A percentile compares a stretch with the other conserved stretches of the same genome.
phyloP scores from a whole-genome alignment of 1,139 yeast genomes.

The Candida sanyaensis region DNA sequence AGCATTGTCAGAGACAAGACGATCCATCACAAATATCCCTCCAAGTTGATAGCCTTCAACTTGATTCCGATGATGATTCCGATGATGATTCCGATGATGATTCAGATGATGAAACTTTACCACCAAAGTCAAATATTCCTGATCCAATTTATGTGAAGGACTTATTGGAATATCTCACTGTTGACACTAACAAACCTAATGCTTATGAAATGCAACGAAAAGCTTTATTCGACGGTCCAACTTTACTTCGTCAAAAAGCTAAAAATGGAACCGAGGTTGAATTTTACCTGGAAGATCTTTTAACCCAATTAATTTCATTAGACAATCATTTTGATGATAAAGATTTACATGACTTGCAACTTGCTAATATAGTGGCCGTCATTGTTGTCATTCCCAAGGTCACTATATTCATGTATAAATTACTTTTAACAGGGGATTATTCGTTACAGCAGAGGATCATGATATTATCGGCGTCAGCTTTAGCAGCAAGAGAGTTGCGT shows the following conservation, averaged over 20 bases:
- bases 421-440: slow-evolving; percentile 61
- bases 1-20: slow-evolving; percentile 10
- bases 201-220: slow-evolving; percentile 53
- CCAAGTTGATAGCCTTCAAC: slow-evolving; percentile 2
- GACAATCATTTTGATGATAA: slow-evolving; percentile 50
- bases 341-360: slow-evolving; percentile 51
- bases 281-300: slow-evolving; percentile 48
- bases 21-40: neutral
- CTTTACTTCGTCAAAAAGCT: slow-evolving; percentile 55
- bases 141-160: slow-evolving; percentile 66
- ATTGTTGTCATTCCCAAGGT: slow-evolving; percentile 48
- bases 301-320: slow-evolving; percentile 48
- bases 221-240: slow-evolving; percentile 57
- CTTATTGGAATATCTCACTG: slow-evolving; percentile 52
- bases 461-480: slow-evolving; percentile 54
- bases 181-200: slow-evolving; percentile 42
- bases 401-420: slow-evolving; percentile 37
- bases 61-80: no score
- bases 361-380: slow-evolving; percentile 55
- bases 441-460: slow-evolving; percentile 63
- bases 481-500: slow-evolving; percentile 60
- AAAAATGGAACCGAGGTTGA: slow-evolving; percentile 55
- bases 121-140: slow-evolving; percentile 33
- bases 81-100: no score
- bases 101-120: slow-evolving; percentile 53